Conservation (phyloP, 768 basidiomycete genomes). For the Auricularia cornea region DNA sequence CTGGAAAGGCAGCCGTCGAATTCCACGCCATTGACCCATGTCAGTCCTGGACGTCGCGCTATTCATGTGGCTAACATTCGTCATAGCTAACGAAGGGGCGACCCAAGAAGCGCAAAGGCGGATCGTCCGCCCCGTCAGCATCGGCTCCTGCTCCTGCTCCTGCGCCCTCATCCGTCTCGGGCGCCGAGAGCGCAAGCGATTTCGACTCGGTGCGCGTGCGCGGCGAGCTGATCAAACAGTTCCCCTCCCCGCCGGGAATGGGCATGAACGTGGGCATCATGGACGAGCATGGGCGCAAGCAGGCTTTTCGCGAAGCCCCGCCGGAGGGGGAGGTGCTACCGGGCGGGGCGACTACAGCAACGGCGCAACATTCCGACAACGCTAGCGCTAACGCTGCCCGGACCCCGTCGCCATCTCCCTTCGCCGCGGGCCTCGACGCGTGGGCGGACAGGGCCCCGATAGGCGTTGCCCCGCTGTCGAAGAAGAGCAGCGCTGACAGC, state of each 20-base stretch:
- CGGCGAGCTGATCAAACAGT: background rate
- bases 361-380: background rate
- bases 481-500: constrained; percentile 1
- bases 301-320: background rate
- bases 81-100: constrained; percentile 67
- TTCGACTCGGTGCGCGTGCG: constrained; percentile 2
- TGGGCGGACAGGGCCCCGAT: constrained; percentile 28
- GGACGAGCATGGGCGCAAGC: background rate
- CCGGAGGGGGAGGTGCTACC: constrained; percentile 7
- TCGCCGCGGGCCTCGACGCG: background rate
- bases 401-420: background rate
- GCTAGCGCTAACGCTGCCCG: background rate
- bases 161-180: background rate
- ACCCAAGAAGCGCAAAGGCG: constrained; percentile 58
- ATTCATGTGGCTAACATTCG: constrained; percentile 19
- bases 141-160: background rate
- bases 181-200: background rate
- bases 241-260: background rate
- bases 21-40: constrained; percentile 70
- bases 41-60: constrained; percentile 53
- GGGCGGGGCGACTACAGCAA: constrained; percentile 19
- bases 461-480: constrained; percentile 17
- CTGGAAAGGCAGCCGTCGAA: constrained; percentile 35
- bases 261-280: background rate
- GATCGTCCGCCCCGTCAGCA: background rate